Evolutionary conservation across 192 early-diverging fungal genomes (phyloP).

Genomic region (Funneliformis geosporum): DNA sequence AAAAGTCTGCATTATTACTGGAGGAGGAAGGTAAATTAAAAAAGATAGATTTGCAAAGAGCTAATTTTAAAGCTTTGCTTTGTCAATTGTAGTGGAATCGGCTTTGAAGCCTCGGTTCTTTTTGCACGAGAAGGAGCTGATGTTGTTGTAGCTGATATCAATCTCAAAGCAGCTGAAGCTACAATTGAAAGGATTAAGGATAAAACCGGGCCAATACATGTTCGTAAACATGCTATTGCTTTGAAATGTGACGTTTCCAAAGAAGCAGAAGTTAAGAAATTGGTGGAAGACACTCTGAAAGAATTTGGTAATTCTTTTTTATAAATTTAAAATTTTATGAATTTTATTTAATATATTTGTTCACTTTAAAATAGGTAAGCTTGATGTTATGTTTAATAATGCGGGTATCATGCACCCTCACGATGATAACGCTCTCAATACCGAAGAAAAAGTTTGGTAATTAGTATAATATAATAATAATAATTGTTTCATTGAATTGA

Average conservation of each 20-base stretch:
- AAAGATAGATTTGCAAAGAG: not conserved
- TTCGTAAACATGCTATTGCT: conserved; percentile 53
- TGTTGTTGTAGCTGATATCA: conserved; percentile 78
- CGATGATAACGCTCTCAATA: conserved; percentile 77
- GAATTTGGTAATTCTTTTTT: conserved; percentile 59
- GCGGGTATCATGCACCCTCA: conserved; percentile 83
- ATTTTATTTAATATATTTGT: not conserved
- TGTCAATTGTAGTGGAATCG: conserved; percentile 67
- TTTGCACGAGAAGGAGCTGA: conserved; percentile 80
- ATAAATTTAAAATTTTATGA: not conserved
- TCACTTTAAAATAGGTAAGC: conserved; percentile 54
- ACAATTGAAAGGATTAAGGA: conserved; percentile 58
- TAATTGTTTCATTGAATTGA: not conserved
- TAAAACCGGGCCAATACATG: conserved; percentile 36
- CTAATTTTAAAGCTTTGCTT: not conserved
- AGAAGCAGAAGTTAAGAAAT: conserved; percentile 67
- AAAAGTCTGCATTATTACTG: conserved; percentile 84
- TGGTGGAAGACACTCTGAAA: conserved; percentile 65
- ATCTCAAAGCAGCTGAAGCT: conserved; percentile 57
- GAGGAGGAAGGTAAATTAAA: conserved; percentile 67
- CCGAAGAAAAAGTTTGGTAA: conserved; percentile 79
- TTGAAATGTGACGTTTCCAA: conserved; percentile 72
- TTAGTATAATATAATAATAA: conserved; percentile 33
- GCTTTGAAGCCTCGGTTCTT: conserved; percentile 69
- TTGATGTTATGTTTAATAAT: conserved; percentile 86